Percentiles rank a stretch among this genome's conserved stretches.
Conservation (phyloP, 805 yeast genomes). For the Saturnispora saitoi region DNA sequence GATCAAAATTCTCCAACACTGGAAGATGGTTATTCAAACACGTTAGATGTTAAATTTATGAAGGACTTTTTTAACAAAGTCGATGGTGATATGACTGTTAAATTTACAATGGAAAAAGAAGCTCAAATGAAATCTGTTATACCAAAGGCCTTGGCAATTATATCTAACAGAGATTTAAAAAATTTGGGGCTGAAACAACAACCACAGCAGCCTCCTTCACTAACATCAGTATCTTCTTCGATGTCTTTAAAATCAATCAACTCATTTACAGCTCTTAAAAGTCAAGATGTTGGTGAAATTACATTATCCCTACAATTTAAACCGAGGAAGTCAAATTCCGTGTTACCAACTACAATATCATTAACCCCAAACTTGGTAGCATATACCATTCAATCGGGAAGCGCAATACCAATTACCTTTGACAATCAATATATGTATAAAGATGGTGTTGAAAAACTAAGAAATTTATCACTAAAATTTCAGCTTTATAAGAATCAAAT, state of each 20-base stretch:
- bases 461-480: constrained; percentile 10
- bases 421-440: constrained; percentile 13
- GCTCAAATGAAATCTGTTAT: constrained; percentile 10
- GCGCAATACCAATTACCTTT: constrained; percentile 18
- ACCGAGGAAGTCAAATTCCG: constrained; percentile 2
- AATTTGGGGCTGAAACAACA: not conserved
- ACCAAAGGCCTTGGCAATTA: constrained; percentile 9
- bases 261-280: constrained; percentile 3
- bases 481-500: constrained; percentile 10
- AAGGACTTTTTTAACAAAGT: constrained; percentile 14
- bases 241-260: constrained; percentile 3
- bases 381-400: constrained; percentile 15
- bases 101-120: constrained; percentile 5
- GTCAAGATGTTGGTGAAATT: constrained; percentile 4
- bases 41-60: constrained; percentile 1
- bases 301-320: constrained; percentile 10
- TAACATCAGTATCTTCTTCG: not conserved
- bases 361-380: constrained; percentile 14
- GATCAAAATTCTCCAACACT: constrained; percentile 5
- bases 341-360: constrained; percentile 10
- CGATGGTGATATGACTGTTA: constrained; percentile 10
- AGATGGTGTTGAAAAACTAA: constrained; percentile 4
- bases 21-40: not conserved
- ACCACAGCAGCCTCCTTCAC: not conserved
- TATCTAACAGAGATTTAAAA: constrained; percentile 3